A percentile compares a stretch with the other conserved stretches of the same genome.
Evolutionary conservation across 2,329 filamentous ascomycete species (phyloP).

Genomic region (Neobulgaria alba): DNA sequence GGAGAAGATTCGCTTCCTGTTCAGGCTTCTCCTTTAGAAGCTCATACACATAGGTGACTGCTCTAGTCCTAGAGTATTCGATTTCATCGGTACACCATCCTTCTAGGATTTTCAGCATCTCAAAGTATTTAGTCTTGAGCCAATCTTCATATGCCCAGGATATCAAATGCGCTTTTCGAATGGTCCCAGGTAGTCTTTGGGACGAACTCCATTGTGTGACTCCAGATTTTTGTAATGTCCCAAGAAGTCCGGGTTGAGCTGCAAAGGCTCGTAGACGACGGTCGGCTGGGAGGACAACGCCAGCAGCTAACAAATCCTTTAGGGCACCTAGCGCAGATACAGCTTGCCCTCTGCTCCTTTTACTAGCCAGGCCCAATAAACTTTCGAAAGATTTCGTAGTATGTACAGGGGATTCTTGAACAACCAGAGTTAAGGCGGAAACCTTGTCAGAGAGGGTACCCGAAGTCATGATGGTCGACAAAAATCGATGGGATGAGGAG

Average conservation of each 20-base stretch:
- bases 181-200: constrained; percentile 62
- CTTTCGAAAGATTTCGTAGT: constrained; percentile 84
- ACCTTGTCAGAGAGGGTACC: constrained; percentile 96
- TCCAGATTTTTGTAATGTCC: constrained; percentile 55
- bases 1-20: constrained; percentile 88
- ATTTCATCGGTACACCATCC: constrained; percentile 93
- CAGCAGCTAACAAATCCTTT: constrained; percentile 89
- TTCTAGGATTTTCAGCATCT: constrained; percentile 84
- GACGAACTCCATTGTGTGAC: constrained; percentile 53
- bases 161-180: constrained; percentile 72
- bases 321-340: constrained; percentile 86
- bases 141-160: constrained; percentile 92
- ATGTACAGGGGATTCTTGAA: constrained; percentile 94
- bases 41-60: constrained; percentile 85
- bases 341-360: constrained; percentile 87
- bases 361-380: constrained; percentile 73
- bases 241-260: constrained; percentile 68
- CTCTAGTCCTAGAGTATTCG: constrained; percentile 79
- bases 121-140: constrained; percentile 90
- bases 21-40: constrained; percentile 92
- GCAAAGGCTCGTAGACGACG: constrained; percentile 74
- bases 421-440: constrained; percentile 84
- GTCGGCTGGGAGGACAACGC: constrained; percentile 72
- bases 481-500: constrained; percentile 88
- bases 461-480: constrained; percentile 93